Base-by-base conservation (phyloP, 768 basidiomycete genomes). In the Rhodotorula taiwanensis region DNA sequence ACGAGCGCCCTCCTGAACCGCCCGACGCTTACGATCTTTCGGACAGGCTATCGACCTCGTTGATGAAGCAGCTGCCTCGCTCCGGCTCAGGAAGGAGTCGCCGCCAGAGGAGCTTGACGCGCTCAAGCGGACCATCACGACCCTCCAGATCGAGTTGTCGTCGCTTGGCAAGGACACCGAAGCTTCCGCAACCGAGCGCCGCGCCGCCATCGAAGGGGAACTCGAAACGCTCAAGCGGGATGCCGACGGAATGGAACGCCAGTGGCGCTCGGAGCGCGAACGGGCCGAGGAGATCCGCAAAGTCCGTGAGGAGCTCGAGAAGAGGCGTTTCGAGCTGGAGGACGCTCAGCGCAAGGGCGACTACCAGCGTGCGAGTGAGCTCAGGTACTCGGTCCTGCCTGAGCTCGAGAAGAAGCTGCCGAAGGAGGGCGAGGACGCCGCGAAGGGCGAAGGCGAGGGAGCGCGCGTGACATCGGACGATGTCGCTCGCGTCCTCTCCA, bases 21-120 rank as follows among this genome's bases (percentile, higher is more conserved):
- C n/a, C n/a, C n/a, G n/a, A n/a, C n/a, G n/a, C n/a, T n/a, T n/a
- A n/a, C n/a, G n/a, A n/a, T n/a, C n/a, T n/a, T n/a, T n/a, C 36
- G 9, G 36, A 39, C 36, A 39, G 36, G 51, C 51, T 10, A 52
- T 52, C 51, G 51, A 52, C 77, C 77, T 95, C 23, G 89, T 97
- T 1, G 93, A 97, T 74, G 92, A 95, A 76, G 90, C 90, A 5
- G 87, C 89, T 0, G 88, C 87, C 3, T 80, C 89, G 0, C 78
- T 95, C 9, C 88, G 91, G 60, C 89, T 95, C 27, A 88, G 88
- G 34, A 85, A 89, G 43, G 93, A 98, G 78, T 95, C 91, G 0
- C 83, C 88, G 59, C 92, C 92, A 0, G 91, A 95, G 76, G 86
- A 82, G 5, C 87, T 95, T 70, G 93, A 97, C 76, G 85, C 86